These are phyloP conservation scores for Coffea canephora DNA, from an alignment of 257 asterid genomes.

Conservation along the genomic window DNA sequence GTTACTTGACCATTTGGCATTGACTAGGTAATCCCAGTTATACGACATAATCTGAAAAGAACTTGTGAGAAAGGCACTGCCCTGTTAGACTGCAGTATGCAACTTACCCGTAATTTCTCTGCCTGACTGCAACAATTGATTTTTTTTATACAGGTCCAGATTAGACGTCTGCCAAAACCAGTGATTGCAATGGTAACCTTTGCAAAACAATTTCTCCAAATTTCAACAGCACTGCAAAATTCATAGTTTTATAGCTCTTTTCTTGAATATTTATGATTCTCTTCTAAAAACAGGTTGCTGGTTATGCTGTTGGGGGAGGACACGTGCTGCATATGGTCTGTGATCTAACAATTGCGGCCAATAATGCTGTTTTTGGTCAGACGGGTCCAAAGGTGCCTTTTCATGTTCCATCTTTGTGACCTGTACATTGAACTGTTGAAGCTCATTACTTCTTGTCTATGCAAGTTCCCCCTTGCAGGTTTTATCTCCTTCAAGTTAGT, in stretches of 20 bases:
- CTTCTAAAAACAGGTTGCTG: conserved; percentile 70
- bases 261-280: conserved; percentile 9
- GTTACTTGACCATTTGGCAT: no score
- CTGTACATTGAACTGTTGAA: not conserved
- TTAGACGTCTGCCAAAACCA: conserved; percentile 94
- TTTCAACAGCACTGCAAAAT: not conserved
- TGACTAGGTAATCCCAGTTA: not conserved
- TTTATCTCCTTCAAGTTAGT: not conserved
- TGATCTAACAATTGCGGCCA: conserved; percentile 90
- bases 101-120: no score
- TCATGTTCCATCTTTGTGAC: not conserved
- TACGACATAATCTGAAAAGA: no score
- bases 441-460: not conserved
- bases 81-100: no score
- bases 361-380: conserved; percentile 92
- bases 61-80: no score
- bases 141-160: conserved; percentile 60
- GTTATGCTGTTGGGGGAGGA: conserved; percentile 97
- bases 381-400: conserved; percentile 83
- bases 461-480: not conserved
- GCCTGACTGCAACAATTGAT: no score
- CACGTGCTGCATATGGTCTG: conserved; percentile 97
- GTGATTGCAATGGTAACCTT: conserved; percentile 84
- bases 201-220: not conserved
- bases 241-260: not conserved